Evolutionary conservation across 805 yeast species (phyloP).

Genomic region (Starmera caribaea): DNA sequence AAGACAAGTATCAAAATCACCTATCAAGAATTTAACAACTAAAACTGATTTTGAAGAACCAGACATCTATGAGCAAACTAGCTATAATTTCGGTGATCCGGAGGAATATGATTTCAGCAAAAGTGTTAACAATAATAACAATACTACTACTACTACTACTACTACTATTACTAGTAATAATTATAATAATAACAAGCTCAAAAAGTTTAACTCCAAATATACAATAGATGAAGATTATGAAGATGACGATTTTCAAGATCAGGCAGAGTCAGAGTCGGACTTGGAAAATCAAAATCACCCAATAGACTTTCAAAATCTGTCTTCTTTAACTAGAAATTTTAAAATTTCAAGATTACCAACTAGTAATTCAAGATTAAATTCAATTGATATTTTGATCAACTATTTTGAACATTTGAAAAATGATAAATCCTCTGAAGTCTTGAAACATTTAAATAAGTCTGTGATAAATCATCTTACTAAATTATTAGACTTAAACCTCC

Average conservation of each 20-base stretch:
- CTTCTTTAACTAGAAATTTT: slow-evolving; percentile 11
- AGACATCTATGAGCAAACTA: not conserved
- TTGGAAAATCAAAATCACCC: not conserved
- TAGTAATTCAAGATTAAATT: slow-evolving; percentile 10
- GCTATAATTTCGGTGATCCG: not conserved
- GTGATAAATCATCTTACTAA: slow-evolving; percentile 20
- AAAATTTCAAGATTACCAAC: slow-evolving; percentile 16
- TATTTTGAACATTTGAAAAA: slow-evolving; percentile 3
- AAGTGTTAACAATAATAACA: not conserved
- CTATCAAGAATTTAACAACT: not conserved
- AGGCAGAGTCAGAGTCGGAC: not conserved
- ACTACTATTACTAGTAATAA: not conserved
- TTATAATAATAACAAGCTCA: not conserved
- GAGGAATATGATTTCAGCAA: not conserved
- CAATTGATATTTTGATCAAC: slow-evolving; percentile 11
- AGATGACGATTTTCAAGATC: not conserved
- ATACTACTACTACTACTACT: not conserved
- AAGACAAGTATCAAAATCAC: not conserved
- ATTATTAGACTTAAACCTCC: slow-evolving; percentile 25
- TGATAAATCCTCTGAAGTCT: slow-evolving; percentile 1
- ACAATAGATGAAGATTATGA: slow-evolving; percentile 2
- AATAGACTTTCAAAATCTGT: not conserved
- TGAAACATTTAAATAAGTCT: slow-evolving; percentile 13
- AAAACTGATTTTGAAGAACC: not conserved
- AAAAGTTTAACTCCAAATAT: slow-evolving; percentile 1